phyloP scores from a whole-genome alignment of 768 basidiomycete genomes.

The Tulasnella sp. region DNA sequence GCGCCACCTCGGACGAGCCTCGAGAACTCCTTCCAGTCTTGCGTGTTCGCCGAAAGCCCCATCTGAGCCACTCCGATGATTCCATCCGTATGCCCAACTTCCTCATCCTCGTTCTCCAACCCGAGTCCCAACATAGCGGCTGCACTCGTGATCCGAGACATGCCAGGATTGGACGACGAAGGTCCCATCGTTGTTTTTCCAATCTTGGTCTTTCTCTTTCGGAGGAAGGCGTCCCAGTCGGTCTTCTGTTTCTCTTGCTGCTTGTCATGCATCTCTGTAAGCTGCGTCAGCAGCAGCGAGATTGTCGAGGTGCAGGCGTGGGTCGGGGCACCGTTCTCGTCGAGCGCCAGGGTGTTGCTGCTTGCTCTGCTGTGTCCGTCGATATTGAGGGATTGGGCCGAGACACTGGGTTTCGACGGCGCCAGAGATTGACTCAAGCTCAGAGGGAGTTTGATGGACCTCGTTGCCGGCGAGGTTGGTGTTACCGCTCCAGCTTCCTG shows the following conservation, averaged over 20 bases:
- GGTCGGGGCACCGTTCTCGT: slow-evolving; percentile 57
- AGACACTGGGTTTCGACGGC: slow-evolving; percentile 37
- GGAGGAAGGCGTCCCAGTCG: slow-evolving; percentile 88
- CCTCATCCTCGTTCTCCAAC: slow-evolving; percentile 53
- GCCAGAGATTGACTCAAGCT: slow-evolving; percentile 25
- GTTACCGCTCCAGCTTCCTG: background rate
- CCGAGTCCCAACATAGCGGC: slow-evolving; percentile 63
- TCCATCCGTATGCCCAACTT: slow-evolving; percentile 79
- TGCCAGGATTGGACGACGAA: slow-evolving; percentile 39
- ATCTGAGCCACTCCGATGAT: slow-evolving; percentile 91
- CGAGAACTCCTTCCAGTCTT: slow-evolving; percentile 80
- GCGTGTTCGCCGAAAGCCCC: slow-evolving; percentile 66
- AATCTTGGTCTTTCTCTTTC: slow-evolving; percentile 52
- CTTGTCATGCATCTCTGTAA: slow-evolving; percentile 82
- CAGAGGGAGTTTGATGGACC: slow-evolving; percentile 12
- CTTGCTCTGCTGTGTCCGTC: slow-evolving; percentile 54
- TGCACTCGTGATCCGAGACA: slow-evolving; percentile 44
- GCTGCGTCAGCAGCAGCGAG: slow-evolving; percentile 68
- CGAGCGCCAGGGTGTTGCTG: slow-evolving; percentile 2
- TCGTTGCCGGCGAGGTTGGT: slow-evolving; percentile 25
- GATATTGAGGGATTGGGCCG: slow-evolving; percentile 43
- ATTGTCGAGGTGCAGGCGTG: slow-evolving; percentile 79
- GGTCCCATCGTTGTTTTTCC: slow-evolving; percentile 47
- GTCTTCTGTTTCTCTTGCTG: slow-evolving; percentile 68
- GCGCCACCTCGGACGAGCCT: slow-evolving; percentile 82